These are phyloP conservation scores for Didymosphaeria variabile DNA, from an alignment of 2,329 filamentous ascomycete genomes.

Conservation along the genomic window DNA sequence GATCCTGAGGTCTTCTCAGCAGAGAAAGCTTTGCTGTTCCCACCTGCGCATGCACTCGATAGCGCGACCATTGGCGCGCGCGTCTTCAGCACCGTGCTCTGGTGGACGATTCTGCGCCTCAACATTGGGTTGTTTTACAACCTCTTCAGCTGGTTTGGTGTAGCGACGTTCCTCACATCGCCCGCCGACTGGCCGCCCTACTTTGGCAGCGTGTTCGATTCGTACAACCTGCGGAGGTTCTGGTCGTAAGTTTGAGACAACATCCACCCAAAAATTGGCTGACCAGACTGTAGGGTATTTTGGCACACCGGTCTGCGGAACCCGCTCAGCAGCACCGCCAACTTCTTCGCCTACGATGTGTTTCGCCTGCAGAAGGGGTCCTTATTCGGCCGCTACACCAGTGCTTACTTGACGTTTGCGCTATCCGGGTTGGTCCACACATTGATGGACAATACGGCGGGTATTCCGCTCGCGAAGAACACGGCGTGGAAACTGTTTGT, in stretches of 20 bases:
- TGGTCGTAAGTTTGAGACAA: slow-evolving; percentile 3
- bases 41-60: not conserved
- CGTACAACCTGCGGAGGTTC: slow-evolving; percentile 8
- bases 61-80: slow-evolving; percentile 6
- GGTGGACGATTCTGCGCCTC: slow-evolving; percentile 8
- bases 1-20: slow-evolving; percentile 1
- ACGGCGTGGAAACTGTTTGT: slow-evolving; percentile 6
- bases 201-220: slow-evolving; percentile 5
- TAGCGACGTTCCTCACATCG: slow-evolving; percentile 3
- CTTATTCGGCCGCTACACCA: slow-evolving; percentile 1
- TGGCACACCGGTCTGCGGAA: slow-evolving; percentile 7
- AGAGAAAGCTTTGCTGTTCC: slow-evolving; percentile 7
- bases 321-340: slow-evolving; percentile 3
- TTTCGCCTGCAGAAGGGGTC: slow-evolving; percentile 1
- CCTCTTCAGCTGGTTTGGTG: not conserved
- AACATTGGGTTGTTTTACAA: slow-evolving; percentile 8
- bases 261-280: not conserved
- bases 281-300: not conserved
- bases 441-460: slow-evolving; percentile 4
- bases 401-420: slow-evolving; percentile 4
- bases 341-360: slow-evolving; percentile 2
- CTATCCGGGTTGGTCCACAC: slow-evolving; percentile 5
- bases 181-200: not conserved
- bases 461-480: slow-evolving; percentile 1
- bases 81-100: slow-evolving; percentile 6